These are phyloP conservation scores for Cystobasidium onofrii DNA, from an alignment of 768 basidiomycete genomes.

Conservation along the genomic window DNA sequence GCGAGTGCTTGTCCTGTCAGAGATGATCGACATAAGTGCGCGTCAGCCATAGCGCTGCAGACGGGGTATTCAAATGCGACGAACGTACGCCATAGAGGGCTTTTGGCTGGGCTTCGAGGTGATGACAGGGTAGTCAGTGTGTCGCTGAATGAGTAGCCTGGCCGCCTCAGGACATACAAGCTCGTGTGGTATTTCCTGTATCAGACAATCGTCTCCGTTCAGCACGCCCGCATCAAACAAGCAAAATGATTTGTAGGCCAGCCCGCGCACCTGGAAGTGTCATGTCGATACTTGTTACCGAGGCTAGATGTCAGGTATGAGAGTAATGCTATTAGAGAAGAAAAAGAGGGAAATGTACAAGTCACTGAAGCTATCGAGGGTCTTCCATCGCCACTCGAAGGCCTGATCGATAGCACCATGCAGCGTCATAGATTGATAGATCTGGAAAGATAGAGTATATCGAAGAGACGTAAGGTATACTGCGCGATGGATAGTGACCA, in stretches of 20 bases:
- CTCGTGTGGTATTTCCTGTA: conserved; percentile 26
- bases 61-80: not conserved
- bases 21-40: not conserved
- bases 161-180: too few relatives aligned
- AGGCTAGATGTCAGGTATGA: not conserved
- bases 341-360: too few relatives aligned
- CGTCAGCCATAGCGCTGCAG: not conserved
- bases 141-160: too few relatives aligned
- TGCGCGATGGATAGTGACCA: too few relatives aligned
- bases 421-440: too few relatives aligned
- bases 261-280: conserved; percentile 15
- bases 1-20: conserved; percentile 23
- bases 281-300: not conserved
- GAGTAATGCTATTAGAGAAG: not conserved
- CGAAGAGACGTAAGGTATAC: too few relatives aligned
- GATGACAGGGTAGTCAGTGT: too few relatives aligned
- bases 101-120: conserved; percentile 8
- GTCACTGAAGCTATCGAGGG: too few relatives aligned
- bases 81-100: conserved; percentile 4
- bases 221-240: not conserved
- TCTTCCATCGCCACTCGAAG: too few relatives aligned
- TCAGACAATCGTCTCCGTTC: not conserved
- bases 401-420: too few relatives aligned
- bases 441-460: too few relatives aligned
- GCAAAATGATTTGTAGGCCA: not conserved